Base-by-base conservation (phyloP, 1,284 basidiomycete species). In the Marasmius tenuissimus region DNA sequence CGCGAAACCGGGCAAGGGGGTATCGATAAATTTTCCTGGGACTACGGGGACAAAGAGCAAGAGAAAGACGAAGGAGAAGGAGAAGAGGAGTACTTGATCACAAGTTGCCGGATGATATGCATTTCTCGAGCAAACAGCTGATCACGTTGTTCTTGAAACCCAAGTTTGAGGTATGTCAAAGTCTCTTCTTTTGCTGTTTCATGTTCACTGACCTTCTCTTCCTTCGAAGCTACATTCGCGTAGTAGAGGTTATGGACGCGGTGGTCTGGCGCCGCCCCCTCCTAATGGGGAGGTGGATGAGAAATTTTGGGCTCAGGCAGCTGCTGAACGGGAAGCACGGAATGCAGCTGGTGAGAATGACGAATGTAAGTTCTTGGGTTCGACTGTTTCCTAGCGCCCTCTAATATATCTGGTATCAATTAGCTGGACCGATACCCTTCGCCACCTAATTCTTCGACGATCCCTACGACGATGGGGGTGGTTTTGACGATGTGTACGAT, bases 401-500 rank as follows among this genome's bases (percentile, higher is more conserved):
- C n/a, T n/a, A n/a, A n/a, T n/a, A n/a, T n/a, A n/a, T n/a, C n/a
- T n/a, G n/a, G n/a, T n/a, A n/a, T n/a, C n/a, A n/a, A n/a, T n/a
- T n/a, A 62, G 84, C 78, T 39, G 81, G 77, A 55, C 84, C 84
- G 0, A 81, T 86, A 9, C 96, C 95, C 0, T 98, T 98, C 76
- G 93, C 92, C 67, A 96, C 96, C 0, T 97, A 98, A 71, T 97
- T 98, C 83, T 98, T 98, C 86, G 91, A 96, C 67, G 97, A 98
- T 66, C 93, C 94, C 62, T 86, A 86, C 64, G 93, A 96, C 67
- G 94, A 92, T 60, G 89, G 83, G 1, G 86, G 84, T 50, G 92
- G 89, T 12, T 92, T 92, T 67, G 91, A 91, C 58, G 92, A 92
- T 68, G 80, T 79, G n/a, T n/a, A n/a, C n/a, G n/a, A n/a, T 62